Conservation (phyloP, 1,284 basidiomycete species). For the Rhodotorula sp. region DNA sequence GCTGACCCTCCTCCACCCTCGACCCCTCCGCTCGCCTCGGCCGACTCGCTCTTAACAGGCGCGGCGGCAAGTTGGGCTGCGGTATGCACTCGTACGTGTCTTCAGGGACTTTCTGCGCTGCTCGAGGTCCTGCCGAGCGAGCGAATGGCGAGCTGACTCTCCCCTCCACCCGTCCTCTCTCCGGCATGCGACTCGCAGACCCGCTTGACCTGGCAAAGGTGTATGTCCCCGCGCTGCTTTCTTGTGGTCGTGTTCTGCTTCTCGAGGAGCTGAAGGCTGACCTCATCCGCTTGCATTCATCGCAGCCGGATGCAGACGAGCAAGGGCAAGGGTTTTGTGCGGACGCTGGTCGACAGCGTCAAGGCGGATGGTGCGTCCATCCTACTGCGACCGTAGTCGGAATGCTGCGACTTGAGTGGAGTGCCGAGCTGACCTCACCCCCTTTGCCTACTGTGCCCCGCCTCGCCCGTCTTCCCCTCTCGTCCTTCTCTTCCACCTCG, state of each 20-base stretch:
- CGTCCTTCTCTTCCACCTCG: not conserved
- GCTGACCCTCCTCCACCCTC: not conserved
- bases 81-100: conserved; percentile 40
- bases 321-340: conserved; percentile 39
- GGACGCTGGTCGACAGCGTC: conserved; percentile 35
- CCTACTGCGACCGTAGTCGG: too few species aligned
- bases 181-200: conserved; percentile 23
- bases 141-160: conserved; percentile 5
- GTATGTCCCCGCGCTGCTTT: conserved; percentile 19
- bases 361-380: conserved; percentile 37
- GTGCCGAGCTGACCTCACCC: not conserved
- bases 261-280: not conserved
- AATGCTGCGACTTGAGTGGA: not conserved
- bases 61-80: conserved; percentile 40
- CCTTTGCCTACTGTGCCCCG: too few species aligned
- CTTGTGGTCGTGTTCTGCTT: not conserved
- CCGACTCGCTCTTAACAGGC: conserved; percentile 9
- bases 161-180: not conserved
- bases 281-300: not conserved
- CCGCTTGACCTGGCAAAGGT: conserved; percentile 47
- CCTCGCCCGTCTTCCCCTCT: not conserved
- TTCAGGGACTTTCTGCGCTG: not conserved
- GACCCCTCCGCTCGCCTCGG: not conserved
- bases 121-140: too few species aligned
- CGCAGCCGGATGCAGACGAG: conserved; percentile 46